Base-by-base conservation (phyloP, 441 rosid genomes). In the Adansonia gregorii region DNA sequence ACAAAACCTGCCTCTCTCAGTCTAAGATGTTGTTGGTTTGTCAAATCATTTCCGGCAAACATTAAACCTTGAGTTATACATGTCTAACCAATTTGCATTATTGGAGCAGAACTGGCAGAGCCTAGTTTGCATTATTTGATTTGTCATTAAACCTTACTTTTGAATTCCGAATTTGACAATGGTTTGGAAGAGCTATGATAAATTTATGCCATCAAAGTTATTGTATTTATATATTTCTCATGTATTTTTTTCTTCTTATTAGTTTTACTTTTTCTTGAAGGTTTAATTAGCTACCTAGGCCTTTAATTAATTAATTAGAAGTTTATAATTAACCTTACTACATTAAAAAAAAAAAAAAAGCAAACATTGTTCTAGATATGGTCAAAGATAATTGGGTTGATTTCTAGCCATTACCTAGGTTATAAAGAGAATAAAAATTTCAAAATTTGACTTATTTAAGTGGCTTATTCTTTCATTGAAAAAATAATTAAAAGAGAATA, bases 21-120 rank as follows among this genome's bases (percentile, higher is more conserved):
- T 49, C 39, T 35, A 11, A 49, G n/a, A 41, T 4, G 31, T 68
- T 61, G 79, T 79, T 79, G 78, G 1, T 59, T 79, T 15, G 79
- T 79, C 82, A 48, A 68, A 70, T 75, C 72, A 69, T 68, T 12
- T 31, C 70, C 20, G 43, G 68, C 78, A 66, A 59, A 68, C 14
- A 63, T 71, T 46, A 27, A 8, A 49, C 14, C 17, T 60, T 46
- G 14, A 52, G 76, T 54, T 58, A 8, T 52, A 24, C 27, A 24
- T 1, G 76, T 54, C 73, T 27, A 67, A 3, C 39, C 6, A 10
- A 67, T 15, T 24, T 60, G 66, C n/a, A 22, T 59, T 59, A 59
- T 59, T 59, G 31, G 35, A 59, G 35, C 66, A 60, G 41, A 60
- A 60, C n/a, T 24, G 39, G 39, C 6, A 10, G 24, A 60, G 10